Evolutionary conservation across 2,329 filamentous ascomycete species (phyloP), one percentile per base, ranked within the genome.

Genomic region (Teratosphaeria epicoccoides): DNA sequence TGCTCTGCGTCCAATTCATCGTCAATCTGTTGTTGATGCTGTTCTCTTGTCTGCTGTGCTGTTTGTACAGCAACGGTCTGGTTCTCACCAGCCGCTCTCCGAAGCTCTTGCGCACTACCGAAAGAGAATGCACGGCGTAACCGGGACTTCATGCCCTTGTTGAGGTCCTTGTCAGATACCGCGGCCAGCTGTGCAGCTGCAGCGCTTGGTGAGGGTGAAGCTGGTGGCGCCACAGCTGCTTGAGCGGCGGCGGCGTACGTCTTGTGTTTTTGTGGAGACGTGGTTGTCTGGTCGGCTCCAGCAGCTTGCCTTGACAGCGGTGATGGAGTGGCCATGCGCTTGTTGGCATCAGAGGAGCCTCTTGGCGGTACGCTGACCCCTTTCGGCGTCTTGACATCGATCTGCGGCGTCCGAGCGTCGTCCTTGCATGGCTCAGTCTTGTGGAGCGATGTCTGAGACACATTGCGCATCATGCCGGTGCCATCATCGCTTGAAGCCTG

Each of bases 91-190:
- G 82, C 83, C 11, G 83, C 85, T 64, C 85, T 85, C 56, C 85
- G 81, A 46, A 98, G 81, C 66, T 98, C 93, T 7, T 91, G 88
- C 43, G 90, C 88, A 67, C 91, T 97, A 47, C 93, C 90, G 70
- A 98, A 98, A 0, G 93, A 98, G 63, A 98, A 95, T 0, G 93
- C 93, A 61, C 93, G 81, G 51, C 93, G 82, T 54, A 98, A 75
- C 59, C 90, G 79, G 17, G 87, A 90, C 71, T 96, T 96, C 71
- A 84, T 88, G 66, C 88, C 89, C 57, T 83, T 79, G 65, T 81
- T 86, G 24, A 75, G 75, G 50, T 88, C 87, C 65, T 87, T 91
- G 59, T 91, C 86, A 55, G 84, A 91, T 51, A 97, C 77, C n/a
- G 90, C 88, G 45, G 87, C 83, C 37, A 97, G 78, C 52, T 94